Evolutionary conservation across 257 asterid species (phyloP), one percentile per base, ranked within the genome.

Genomic region (Scutellaria minor): DNA sequence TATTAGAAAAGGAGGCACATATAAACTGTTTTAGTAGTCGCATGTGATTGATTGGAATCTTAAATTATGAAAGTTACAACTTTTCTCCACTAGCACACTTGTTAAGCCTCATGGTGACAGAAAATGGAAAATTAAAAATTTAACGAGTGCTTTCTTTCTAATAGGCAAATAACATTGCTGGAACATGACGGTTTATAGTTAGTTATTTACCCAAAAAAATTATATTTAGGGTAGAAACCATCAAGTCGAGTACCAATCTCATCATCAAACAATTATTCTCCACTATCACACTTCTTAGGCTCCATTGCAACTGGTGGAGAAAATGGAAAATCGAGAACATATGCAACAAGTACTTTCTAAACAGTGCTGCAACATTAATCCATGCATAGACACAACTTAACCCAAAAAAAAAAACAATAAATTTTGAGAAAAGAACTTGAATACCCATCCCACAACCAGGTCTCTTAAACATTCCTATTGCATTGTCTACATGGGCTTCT

Each of bases 401-500:
- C 37, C 37, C 37, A 31, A 31, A 31, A 31, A 6, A 40, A 68
- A 39, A 37, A 13, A 37, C 15, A 9, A 63, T 53, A 39, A 2
- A 15, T 41, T 69, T 45, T 35, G 41, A 14, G 7, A 20, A 40
- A 39, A 39, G 52, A 18, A 37, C 64, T 52, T 15, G 52, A 53
- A 68, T 39, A 31, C 39, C 27, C 31, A 48, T 13, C 8, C 46
- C 35, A 51, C n/a, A 13, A 51, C 35, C 50, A 52, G 7, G 44
- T 55, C 9, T 41, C 44, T 0, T 24, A 6, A 6, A 70, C 57
- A 70, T 56, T 56, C n/a, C 0, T n/a, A 9, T 15, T 22, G 14
- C 76, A 71, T 48, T 71, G 24, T 62, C 61, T 47, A 50, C 61
- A 75, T 54, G 74, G 47, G 47, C 12, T 47, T 57, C 39, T 75